A percentile compares a stretch with the other conserved stretches of the same genome.
These are phyloP conservation scores for Erysiphe pulchra DNA, from an alignment of 2,329 filamentous ascomycete genomes.

Conservation along the genomic window DNA sequence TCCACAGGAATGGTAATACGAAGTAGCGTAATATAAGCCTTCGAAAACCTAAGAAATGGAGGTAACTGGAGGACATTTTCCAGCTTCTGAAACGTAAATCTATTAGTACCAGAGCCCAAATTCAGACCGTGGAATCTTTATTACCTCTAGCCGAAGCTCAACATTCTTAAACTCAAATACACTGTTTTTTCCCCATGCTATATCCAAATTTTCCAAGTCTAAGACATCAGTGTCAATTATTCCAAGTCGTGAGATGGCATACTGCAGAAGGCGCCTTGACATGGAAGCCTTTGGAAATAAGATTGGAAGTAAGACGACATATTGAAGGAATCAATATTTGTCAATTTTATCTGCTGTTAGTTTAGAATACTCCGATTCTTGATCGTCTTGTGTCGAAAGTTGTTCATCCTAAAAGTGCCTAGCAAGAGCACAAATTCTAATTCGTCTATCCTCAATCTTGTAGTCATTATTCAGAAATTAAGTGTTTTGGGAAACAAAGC, in stretches of 20 bases:
- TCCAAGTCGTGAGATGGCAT: slow-evolving; percentile 60
- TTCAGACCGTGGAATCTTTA: background rate
- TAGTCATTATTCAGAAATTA: too few relatives aligned
- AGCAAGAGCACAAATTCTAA: too few relatives aligned
- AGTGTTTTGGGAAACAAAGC: too few relatives aligned
- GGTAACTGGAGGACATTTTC: slow-evolving; percentile 51
- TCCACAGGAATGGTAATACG: slow-evolving; percentile 70
- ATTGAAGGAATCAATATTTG: background rate
- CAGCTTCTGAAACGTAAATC: slow-evolving; percentile 35
- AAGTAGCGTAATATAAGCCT: slow-evolving; percentile 50
- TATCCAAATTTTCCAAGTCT: slow-evolving; percentile 64
- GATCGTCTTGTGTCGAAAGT: too few relatives aligned
- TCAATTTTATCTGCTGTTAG: too few relatives aligned
- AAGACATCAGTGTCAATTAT: slow-evolving; percentile 70
- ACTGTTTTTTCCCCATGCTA: slow-evolving; percentile 58
- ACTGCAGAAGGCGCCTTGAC: slow-evolving; percentile 72
- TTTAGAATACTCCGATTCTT: too few relatives aligned
- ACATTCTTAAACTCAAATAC: slow-evolving; percentile 73
- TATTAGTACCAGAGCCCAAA: slow-evolving; percentile 3
- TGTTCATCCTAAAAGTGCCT: too few relatives aligned
- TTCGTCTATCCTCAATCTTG: too few relatives aligned
- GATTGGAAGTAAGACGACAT: slow-evolving; percentile 14
- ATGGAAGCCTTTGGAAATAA: slow-evolving; percentile 29
- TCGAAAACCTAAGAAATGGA: slow-evolving; percentile 39
- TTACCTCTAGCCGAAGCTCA: slow-evolving; percentile 51